Percentiles rank a stretch among this genome's conserved stretches.
phyloP scores from a whole-genome alignment of 129 eudicot genomes.

The Flaveria robusta region DNA sequence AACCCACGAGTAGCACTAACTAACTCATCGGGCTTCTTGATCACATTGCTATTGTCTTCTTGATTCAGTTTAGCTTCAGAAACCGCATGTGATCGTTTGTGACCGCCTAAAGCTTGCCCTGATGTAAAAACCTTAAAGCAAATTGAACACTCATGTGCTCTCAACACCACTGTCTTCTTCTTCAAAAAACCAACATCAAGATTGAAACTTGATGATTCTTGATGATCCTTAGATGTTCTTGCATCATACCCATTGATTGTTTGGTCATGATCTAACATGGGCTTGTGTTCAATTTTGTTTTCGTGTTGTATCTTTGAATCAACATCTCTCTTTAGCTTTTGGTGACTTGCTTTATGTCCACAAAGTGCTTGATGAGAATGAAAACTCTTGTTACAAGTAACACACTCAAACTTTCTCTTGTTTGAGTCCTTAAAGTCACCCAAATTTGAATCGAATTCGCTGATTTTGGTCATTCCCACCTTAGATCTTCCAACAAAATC shows the following conservation, averaged over 20 bases:
- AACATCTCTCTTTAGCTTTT: slow-evolving; percentile 58
- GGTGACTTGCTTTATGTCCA: slow-evolving; percentile 96
- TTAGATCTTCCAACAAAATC: slow-evolving; percentile 41
- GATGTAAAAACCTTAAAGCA: slow-evolving; percentile 85
- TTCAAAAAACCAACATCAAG: slow-evolving; percentile 34
- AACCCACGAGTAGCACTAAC: slow-evolving; percentile 46
- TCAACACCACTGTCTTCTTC: slow-evolving; percentile 22
- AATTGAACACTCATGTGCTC: slow-evolving; percentile 74
- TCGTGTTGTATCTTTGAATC: slow-evolving; percentile 38
- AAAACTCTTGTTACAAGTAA: slow-evolving; percentile 70
- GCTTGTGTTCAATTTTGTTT: slow-evolving; percentile 35
- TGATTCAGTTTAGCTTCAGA: slow-evolving; percentile 57
- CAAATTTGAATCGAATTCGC: slow-evolving; percentile 26
- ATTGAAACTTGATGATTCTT: slow-evolving; percentile 39
- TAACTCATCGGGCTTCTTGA: slow-evolving; percentile 28
- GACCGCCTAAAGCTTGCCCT: slow-evolving; percentile 95
- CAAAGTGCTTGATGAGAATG: slow-evolving; percentile 87
- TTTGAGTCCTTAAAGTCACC: slow-evolving; percentile 24
- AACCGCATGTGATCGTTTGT: slow-evolving; percentile 75
- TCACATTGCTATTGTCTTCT: slow-evolving; percentile 29
- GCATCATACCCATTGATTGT: slow-evolving; percentile 30
- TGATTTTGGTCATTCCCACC: slow-evolving; percentile 33
- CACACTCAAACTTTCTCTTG: slow-evolving; percentile 60
- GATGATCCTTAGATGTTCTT: slow-evolving; percentile 27
- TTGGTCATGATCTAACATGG: slow-evolving; percentile 27